Percentiles rank a stretch among this genome's conserved stretches.
These are phyloP conservation scores for Curvularia eragrostidis DNA, from an alignment of 2,329 filamentous ascomycete genomes.

Conservation along the genomic window DNA sequence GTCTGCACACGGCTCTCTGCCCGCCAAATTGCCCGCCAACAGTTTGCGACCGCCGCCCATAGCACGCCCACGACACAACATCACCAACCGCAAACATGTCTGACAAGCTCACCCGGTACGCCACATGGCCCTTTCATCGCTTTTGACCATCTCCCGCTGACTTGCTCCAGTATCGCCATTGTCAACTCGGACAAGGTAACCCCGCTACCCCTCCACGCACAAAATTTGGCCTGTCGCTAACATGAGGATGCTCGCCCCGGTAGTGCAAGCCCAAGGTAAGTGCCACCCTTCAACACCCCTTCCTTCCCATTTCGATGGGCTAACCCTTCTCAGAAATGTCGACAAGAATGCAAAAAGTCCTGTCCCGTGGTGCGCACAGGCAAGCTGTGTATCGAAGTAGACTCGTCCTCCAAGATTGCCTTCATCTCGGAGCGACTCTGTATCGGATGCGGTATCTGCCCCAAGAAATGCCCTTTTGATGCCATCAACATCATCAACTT, in stretches of 20 bases:
- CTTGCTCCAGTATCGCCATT: constrained; percentile 79
- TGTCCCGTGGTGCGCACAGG: constrained; percentile 97
- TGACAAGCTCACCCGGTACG: constrained; percentile 93
- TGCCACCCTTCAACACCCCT: constrained; percentile 18
- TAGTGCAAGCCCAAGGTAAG: constrained; percentile 87
- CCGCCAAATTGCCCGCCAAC: constrained; percentile 30
- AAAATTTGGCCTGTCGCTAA: constrained; percentile 45
- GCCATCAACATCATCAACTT: constrained; percentile 99
- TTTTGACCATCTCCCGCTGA: constrained; percentile 23
- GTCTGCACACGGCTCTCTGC: constrained; percentile 20
- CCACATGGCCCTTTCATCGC: background rate
- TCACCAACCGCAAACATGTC: constrained; percentile 65
- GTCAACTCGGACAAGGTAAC: constrained; percentile 96
- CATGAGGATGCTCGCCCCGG: constrained; percentile 52
- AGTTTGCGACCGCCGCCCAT: constrained; percentile 14
- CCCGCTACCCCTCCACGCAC: constrained; percentile 51
- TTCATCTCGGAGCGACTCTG: constrained; percentile 97
- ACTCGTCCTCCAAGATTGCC: constrained; percentile 85
- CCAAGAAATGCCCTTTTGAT: constrained; percentile 98
- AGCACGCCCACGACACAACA: constrained; percentile 17
- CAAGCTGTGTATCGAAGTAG: constrained; percentile 97
- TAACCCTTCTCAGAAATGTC: constrained; percentile 77
- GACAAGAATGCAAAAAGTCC: constrained; percentile 98
- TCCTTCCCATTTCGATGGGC: constrained; percentile 19
- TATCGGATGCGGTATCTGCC: constrained; percentile 99